Conservation (phyloP, 352 stramenopile species). For the Peronospora farinosa region DNA sequence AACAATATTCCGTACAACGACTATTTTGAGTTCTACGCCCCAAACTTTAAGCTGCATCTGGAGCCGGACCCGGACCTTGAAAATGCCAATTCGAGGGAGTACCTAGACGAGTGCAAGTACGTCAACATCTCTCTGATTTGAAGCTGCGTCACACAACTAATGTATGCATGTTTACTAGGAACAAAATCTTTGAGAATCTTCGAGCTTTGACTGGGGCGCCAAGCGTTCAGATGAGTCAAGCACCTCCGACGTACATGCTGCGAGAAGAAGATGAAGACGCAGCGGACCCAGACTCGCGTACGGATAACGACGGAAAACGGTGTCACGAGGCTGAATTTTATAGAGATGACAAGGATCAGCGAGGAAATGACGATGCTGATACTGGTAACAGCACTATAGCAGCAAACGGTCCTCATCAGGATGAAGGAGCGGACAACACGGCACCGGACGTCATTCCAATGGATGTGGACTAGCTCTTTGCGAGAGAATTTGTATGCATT, state of each 20-base stretch:
- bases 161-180: constrained; percentile 24
- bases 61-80: constrained; percentile 71
- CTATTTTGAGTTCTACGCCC: constrained; percentile 83
- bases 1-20: constrained; percentile 84
- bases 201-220: constrained; percentile 62
- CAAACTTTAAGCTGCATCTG: constrained; percentile 81
- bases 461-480: constrained; percentile 53
- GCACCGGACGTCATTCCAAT: constrained; percentile 68
- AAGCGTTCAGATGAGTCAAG: constrained; percentile 77
- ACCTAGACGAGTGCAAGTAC: constrained; percentile 83
- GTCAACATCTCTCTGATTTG: constrained; percentile 4
- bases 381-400: constrained; percentile 20
- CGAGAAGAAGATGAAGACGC: constrained; percentile 79
- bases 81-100: constrained; percentile 80
- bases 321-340: constrained; percentile 82
- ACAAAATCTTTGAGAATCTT: constrained; percentile 84
- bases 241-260: constrained; percentile 62
- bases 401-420: constrained; percentile 21
- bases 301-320: constrained; percentile 62
- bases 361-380: constrained; percentile 47
- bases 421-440: constrained; percentile 38
- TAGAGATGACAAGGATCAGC: constrained; percentile 71
- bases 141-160: constrained; percentile 2
- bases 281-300: constrained; percentile 54
- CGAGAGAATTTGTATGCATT: neutral